These are phyloP conservation scores for Pestalotiopsis fici DNA, from an alignment of 2,329 filamentous ascomycete species.

Conservation along the genomic window DNA sequence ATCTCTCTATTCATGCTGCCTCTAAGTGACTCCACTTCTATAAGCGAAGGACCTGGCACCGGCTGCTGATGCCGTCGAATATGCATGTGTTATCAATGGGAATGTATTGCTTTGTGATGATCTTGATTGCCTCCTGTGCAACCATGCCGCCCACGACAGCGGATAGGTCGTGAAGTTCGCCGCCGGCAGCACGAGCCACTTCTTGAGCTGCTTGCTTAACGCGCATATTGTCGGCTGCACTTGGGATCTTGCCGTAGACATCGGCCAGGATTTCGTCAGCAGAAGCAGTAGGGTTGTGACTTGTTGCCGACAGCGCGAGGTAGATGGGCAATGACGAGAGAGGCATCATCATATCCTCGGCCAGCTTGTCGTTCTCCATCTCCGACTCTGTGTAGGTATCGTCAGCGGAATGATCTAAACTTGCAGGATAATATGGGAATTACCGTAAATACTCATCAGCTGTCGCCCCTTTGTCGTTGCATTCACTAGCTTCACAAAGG, in stretches of 20 bases:
- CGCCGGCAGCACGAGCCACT: slow-evolving; percentile 74
- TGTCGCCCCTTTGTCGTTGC: slow-evolving; percentile 43
- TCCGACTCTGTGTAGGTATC: slow-evolving; percentile 47
- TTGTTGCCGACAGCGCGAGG: slow-evolving; percentile 61
- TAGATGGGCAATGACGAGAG: slow-evolving; percentile 70
- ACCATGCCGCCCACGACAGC: slow-evolving; percentile 87
- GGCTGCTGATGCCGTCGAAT: slow-evolving; percentile 68
- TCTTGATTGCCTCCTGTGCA: slow-evolving; percentile 96
- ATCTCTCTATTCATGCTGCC: slow-evolving; percentile 18
- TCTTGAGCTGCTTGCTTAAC: slow-evolving; percentile 61
- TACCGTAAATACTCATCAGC: slow-evolving; percentile 57
- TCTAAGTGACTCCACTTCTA: slow-evolving; percentile 29
- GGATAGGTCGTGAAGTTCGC: slow-evolving; percentile 90
- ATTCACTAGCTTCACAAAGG: slow-evolving; percentile 86
- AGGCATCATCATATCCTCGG: slow-evolving; percentile 47
- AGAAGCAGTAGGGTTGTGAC: slow-evolving; percentile 43
- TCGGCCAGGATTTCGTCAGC: slow-evolving; percentile 55
- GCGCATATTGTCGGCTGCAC: slow-evolving; percentile 49
- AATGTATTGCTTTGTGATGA: slow-evolving; percentile 73
- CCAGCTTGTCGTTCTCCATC: slow-evolving; percentile 54
- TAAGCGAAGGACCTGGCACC: slow-evolving; percentile 59
- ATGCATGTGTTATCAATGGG: slow-evolving; percentile 72
- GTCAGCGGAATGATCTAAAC: slow-evolving; percentile 20
- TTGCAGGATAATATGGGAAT: slow-evolving; percentile 24
- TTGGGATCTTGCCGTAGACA: slow-evolving; percentile 44